phyloP scores from a whole-genome alignment of 495 filamentous ascomycete genomes.

The Xylaria bambusicola region DNA sequence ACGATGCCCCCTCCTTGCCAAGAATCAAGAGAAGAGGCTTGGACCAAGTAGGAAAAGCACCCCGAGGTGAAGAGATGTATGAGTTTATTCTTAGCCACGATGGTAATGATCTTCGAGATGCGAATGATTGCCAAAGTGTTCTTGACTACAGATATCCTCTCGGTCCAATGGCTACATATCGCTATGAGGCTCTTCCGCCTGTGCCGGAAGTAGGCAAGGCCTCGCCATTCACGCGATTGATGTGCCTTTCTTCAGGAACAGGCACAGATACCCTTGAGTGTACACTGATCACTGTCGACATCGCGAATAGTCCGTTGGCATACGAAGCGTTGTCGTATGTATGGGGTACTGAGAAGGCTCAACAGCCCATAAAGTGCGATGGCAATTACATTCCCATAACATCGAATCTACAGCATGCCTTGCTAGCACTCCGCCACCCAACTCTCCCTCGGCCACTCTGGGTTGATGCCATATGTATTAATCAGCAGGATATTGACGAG shows the following conservation, averaged over 20 bases:
- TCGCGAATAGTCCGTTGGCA: constrained; percentile 14
- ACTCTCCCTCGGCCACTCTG: constrained; percentile 3
- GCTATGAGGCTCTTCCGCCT: constrained; percentile 14
- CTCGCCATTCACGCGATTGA: constrained; percentile 9
- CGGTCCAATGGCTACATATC: constrained; percentile 11
- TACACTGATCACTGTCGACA: constrained; percentile 12
- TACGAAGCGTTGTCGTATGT: constrained; percentile 26
- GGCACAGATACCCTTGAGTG: constrained; percentile 12
- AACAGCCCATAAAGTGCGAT: constrained; percentile 4
- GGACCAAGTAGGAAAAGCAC: constrained; percentile 7
- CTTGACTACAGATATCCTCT: too few relatives aligned
- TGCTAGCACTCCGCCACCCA: constrained; percentile 9
- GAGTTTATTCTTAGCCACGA: neutral
- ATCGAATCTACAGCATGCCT: constrained; percentile 9
- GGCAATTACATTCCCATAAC: constrained; percentile 5
- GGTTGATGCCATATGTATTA: too few relatives aligned
- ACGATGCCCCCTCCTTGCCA: neutral
- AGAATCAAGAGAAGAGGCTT: neutral
- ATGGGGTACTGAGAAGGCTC: constrained; percentile 18
- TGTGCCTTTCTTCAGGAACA: constrained; percentile 18
- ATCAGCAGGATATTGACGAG: constrained; percentile 5
- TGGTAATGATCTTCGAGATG: neutral
- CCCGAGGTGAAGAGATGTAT: neutral
- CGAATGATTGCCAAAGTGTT: too few relatives aligned
- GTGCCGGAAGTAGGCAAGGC: neutral